Percentiles rank a stretch among this genome's conserved stretches.
Evolutionary conservation across 2,329 filamentous ascomycete genomes (phyloP).

Genomic region (Hypoxylon sp.): DNA sequence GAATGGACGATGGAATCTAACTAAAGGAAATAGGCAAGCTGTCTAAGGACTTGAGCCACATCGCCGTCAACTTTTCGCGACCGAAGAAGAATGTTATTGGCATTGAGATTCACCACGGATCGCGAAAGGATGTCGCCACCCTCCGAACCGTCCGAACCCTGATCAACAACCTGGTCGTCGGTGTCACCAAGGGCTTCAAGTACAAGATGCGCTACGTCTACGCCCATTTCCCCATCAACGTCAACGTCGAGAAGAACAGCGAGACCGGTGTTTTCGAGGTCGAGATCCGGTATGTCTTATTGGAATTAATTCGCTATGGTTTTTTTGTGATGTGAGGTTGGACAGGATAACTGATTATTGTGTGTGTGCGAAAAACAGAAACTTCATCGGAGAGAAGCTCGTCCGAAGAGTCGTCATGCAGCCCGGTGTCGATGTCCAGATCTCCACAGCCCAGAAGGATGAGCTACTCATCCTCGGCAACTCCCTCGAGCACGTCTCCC

Average conservation of each 20-base stretch:
- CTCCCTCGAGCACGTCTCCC: slow-evolving; percentile 96
- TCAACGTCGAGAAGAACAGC: slow-evolving; percentile 96
- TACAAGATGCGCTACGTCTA: slow-evolving; percentile 99
- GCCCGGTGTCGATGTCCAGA: slow-evolving; percentile 87
- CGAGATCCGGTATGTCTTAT: slow-evolving; percentile 87
- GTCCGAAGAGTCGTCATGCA: slow-evolving; percentile 92
- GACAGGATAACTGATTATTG: slow-evolving; percentile 45
- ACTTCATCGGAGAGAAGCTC: slow-evolving; percentile 99
- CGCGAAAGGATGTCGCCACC: slow-evolving; percentile 96
- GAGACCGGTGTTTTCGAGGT: slow-evolving; percentile 90
- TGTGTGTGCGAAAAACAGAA: slow-evolving; percentile 68
- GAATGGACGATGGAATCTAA: slow-evolving; percentile 42
- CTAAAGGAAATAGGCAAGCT: slow-evolving; percentile 76
- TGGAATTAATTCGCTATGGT: too few species aligned
- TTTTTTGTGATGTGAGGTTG: too few species aligned
- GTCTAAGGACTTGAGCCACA: slow-evolving; percentile 93
- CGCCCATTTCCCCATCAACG: slow-evolving; percentile 99
- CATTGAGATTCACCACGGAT: slow-evolving; percentile 98
- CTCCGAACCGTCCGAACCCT: slow-evolving; percentile 97
- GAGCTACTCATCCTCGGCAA: slow-evolving; percentile 93
- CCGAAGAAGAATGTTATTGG: slow-evolving; percentile 87
- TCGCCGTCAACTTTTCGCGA: slow-evolving; percentile 94
- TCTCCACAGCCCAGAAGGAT: slow-evolving; percentile 95
- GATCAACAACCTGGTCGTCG: slow-evolving; percentile 98
- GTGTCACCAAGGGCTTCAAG: slow-evolving; percentile 99